A percentile compares a stretch with the other conserved stretches of the same genome.
Conservation (phyloP, 2,329 filamentous ascomycete species). For the Beauveria sp. region DNA sequence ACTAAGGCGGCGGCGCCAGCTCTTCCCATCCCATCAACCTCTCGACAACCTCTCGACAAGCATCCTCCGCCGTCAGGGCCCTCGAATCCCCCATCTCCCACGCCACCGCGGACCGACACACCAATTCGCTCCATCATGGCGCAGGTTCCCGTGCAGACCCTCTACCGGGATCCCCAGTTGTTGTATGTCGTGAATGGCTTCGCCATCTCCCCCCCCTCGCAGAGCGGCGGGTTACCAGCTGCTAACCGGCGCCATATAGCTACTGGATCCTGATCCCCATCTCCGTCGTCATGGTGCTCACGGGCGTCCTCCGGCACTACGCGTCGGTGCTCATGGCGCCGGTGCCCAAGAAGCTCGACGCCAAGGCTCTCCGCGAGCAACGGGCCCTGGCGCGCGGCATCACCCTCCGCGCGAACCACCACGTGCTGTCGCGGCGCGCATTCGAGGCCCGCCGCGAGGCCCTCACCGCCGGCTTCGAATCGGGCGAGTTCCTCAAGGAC, state of each 20-base stretch:
- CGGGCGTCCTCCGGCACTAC: slow-evolving; percentile 93
- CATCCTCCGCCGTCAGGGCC: background rate
- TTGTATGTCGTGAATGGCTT: slow-evolving; percentile 57
- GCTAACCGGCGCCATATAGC: slow-evolving; percentile 39
- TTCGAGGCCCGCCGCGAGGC: slow-evolving; percentile 77
- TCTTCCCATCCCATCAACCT: background rate
- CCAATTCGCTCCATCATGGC: slow-evolving; percentile 53
- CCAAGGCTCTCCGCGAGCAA: slow-evolving; percentile 75
- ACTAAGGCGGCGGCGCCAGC: background rate
- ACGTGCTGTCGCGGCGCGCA: slow-evolving; percentile 67
- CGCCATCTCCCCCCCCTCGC: too few species aligned
- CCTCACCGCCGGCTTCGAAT: slow-evolving; percentile 74
- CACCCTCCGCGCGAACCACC: slow-evolving; percentile 74
- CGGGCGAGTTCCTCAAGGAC: slow-evolving; percentile 81
- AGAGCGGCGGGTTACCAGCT: background rate
- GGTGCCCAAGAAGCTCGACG: slow-evolving; percentile 73
- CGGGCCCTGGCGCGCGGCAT: slow-evolving; percentile 77
- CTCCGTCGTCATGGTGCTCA: slow-evolving; percentile 95
- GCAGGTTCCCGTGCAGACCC: slow-evolving; percentile 81
- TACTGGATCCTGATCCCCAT: slow-evolving; percentile 99
- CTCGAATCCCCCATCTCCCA: background rate
- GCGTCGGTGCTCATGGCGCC: slow-evolving; percentile 84
- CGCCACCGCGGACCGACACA: background rate
- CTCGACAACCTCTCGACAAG: background rate
- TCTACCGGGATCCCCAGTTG: slow-evolving; percentile 95